A percentile compares a stretch with the other conserved stretches of the same genome.
Conservation (phyloP, 805 yeast genomes). For the Monosporozyma aerobia region DNA sequence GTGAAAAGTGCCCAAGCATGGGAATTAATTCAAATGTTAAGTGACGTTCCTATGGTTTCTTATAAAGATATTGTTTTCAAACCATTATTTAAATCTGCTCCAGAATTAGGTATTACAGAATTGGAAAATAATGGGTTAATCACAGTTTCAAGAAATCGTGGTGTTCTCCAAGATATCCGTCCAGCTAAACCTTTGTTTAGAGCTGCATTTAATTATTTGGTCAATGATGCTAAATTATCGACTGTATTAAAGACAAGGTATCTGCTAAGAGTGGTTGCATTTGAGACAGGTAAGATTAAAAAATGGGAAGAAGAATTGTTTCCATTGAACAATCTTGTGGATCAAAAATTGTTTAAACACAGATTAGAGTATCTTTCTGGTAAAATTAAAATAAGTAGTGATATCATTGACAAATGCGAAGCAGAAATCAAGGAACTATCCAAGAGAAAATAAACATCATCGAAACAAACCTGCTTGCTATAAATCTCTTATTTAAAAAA, state of each 20-base stretch:
- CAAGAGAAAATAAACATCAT: background rate
- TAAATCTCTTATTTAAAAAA: background rate
- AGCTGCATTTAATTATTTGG: conserved; percentile 67
- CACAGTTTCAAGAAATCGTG: conserved; percentile 63
- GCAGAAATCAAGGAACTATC: conserved; percentile 32
- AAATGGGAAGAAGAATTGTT: conserved; percentile 64
- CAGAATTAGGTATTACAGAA: conserved; percentile 49
- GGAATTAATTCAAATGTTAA: conserved; percentile 62
- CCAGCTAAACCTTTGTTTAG: conserved; percentile 81
- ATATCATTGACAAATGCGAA: conserved; percentile 41
- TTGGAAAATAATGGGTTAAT: conserved; percentile 77
- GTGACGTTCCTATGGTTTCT: conserved; percentile 37
- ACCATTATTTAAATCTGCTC: conserved; percentile 51
- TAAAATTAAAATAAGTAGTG: conserved; percentile 57
- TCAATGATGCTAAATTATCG: conserved; percentile 45
- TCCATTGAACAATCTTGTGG: conserved; percentile 43
- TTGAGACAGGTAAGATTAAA: conserved; percentile 54
- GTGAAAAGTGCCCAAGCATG: conserved; percentile 81
- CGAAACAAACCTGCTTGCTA: background rate
- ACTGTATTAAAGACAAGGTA: conserved; percentile 58
- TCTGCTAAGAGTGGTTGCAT: conserved; percentile 41
- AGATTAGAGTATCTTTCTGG: conserved; percentile 58
- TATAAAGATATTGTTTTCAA: conserved; percentile 45
- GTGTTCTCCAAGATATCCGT: conserved; percentile 52
- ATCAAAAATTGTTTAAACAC: conserved; percentile 44